A percentile compares a stretch with the other conserved stretches of the same genome.
Conservation (phyloP, 164 flowering plant species). For the Magnolia officinalis region DNA sequence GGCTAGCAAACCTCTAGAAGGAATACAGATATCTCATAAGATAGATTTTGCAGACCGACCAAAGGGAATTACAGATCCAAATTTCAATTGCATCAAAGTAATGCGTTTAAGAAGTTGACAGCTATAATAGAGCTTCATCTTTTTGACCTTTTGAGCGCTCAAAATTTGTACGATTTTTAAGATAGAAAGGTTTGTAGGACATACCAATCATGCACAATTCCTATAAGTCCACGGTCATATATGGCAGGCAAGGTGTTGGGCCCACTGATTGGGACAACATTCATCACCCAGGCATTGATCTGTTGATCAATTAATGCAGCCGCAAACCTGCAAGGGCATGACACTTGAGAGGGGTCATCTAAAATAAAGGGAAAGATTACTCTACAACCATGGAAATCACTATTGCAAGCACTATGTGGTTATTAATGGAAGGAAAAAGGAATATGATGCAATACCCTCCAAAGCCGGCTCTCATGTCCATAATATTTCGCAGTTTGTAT, state of each 20-base stretch:
- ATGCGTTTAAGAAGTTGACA: no score
- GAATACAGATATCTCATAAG: no score
- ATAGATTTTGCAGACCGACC: no score
- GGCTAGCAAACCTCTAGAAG: no score
- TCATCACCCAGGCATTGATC: constrained; percentile 77
- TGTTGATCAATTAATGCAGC: constrained; percentile 62
- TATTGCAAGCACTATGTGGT: neutral
- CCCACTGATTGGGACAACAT: constrained; percentile 82
- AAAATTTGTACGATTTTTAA: no score
- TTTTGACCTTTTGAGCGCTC: neutral
- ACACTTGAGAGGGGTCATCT: neutral
- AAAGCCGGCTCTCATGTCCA: constrained; percentile 97
- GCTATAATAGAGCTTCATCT: neutral
- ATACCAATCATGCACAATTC: constrained; percentile 93
- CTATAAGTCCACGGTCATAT: constrained; percentile 86
- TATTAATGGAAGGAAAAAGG: neutral
- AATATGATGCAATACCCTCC: constrained; percentile 62
- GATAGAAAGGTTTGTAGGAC: neutral
- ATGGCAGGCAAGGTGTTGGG: constrained; percentile 82
- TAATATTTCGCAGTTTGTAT: constrained; percentile 59
- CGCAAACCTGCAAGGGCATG: constrained; percentile 60
- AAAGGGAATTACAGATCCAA: no score
- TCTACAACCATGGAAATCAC: neutral
- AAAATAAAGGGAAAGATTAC: neutral
- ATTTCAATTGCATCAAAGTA: neutral